These are phyloP conservation scores for Trichothecium sympodiale DNA, from an alignment of 2,329 filamentous ascomycete genomes.

Conservation along the genomic window DNA sequence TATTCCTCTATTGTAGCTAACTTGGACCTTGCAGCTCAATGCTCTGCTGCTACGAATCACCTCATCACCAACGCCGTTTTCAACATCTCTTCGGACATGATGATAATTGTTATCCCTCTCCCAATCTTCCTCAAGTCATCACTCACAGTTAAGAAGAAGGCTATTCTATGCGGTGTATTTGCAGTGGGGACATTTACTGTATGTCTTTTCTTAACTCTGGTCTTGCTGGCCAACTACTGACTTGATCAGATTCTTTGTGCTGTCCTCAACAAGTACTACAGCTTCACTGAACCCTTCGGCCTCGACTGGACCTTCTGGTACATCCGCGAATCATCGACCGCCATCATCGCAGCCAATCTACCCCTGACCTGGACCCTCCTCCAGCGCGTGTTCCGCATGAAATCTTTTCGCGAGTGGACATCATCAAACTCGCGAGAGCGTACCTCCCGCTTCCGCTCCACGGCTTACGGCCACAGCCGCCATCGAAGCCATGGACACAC, in stretches of 20 bases:
- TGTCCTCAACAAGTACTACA: slow-evolving; percentile 34
- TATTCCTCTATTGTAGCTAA: slow-evolving; percentile 5
- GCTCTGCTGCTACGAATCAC: slow-evolving; percentile 42
- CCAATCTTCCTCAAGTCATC: slow-evolving; percentile 37
- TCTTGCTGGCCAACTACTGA: background rate
- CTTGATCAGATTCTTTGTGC: slow-evolving; percentile 33
- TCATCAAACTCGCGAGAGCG: slow-evolving; percentile 7
- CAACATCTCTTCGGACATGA: slow-evolving; percentile 46
- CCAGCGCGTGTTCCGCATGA: slow-evolving; percentile 23
- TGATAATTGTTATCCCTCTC: slow-evolving; percentile 45
- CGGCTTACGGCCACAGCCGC: slow-evolving; percentile 9
- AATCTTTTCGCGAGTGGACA: slow-evolving; percentile 12
- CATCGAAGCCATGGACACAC: slow-evolving; percentile 13
- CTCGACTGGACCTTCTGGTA: slow-evolving; percentile 31
- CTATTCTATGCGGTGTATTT: slow-evolving; percentile 35
- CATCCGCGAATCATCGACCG: slow-evolving; percentile 32
- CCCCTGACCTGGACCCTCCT: slow-evolving; percentile 30
- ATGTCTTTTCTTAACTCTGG: slow-evolving; percentile 1
- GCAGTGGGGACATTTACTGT: slow-evolving; percentile 33
- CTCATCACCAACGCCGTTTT: slow-evolving; percentile 45
- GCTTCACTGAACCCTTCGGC: slow-evolving; percentile 26
- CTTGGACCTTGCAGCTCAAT: slow-evolving; percentile 31
- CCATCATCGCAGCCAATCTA: slow-evolving; percentile 31
- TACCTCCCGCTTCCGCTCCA: slow-evolving; percentile 2
- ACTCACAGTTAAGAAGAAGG: slow-evolving; percentile 36